A percentile compares a stretch with the other conserved stretches of the same genome.
Conservation (phyloP, 164 flowering plant genomes). For the Malania oleifera region DNA sequence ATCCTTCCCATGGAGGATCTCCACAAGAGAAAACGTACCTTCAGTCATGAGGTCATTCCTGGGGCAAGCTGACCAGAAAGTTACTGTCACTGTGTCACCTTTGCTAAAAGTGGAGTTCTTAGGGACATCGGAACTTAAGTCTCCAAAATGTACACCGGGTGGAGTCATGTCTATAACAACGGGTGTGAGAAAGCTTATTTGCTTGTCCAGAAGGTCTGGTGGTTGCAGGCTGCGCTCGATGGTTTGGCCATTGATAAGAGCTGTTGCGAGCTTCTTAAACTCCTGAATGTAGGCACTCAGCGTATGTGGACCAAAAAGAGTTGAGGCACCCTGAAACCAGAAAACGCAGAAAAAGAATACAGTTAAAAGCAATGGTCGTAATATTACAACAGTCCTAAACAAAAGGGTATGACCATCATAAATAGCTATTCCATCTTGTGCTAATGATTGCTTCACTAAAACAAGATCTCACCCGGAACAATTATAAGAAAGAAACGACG, state of each 20-base stretch:
- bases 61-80: conserved; percentile 92
- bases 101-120: conserved; percentile 63
- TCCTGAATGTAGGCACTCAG: conserved; percentile 91
- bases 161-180: conserved; percentile 80
- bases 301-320: conserved; percentile 89
- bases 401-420: not conserved
- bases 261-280: conserved; percentile 76
- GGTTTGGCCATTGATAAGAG: conserved; percentile 45
- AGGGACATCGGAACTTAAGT: conserved; percentile 61
- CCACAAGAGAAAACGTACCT: conserved; percentile 90
- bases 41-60: conserved; percentile 95
- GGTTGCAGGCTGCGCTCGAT: conserved; percentile 68
- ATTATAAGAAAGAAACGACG: too few relatives aligned
- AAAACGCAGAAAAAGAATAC: not conserved
- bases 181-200: conserved; percentile 76
- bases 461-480: too few relatives aligned
- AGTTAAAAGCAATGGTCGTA: not conserved
- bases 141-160: conserved; percentile 68
- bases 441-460: too few relatives aligned
- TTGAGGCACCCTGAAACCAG: conserved; percentile 81
- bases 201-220: conserved; percentile 81
- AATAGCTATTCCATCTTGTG: too few relatives aligned
- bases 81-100: conserved; percentile 58
- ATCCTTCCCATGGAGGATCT: conserved; percentile 51
- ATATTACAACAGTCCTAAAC: not conserved